These are phyloP conservation scores for Gloeostereum incarnatum DNA, from an alignment of 768 basidiomycete genomes.

Conservation along the genomic window DNA sequence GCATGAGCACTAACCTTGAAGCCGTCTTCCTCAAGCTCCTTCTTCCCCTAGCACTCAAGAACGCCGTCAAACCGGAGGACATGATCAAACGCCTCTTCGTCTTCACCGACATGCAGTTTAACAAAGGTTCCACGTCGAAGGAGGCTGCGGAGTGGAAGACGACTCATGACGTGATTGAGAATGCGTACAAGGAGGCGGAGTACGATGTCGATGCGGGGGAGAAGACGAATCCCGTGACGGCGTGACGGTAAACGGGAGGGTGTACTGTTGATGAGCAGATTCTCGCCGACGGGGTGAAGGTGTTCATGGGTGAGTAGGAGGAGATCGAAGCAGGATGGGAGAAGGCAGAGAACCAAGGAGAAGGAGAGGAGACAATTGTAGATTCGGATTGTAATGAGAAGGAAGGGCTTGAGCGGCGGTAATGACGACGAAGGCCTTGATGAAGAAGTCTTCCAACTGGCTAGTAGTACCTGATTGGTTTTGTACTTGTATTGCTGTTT, in stretches of 20 bases:
- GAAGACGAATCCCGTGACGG: slow-evolving; percentile 35
- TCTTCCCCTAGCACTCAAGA: slow-evolving; percentile 46
- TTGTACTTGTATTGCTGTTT: too few species aligned
- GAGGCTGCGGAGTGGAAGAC: slow-evolving; percentile 41
- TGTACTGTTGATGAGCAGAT: slow-evolving; percentile 63
- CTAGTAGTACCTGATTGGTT: too few species aligned
- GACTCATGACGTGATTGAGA: slow-evolving; percentile 47
- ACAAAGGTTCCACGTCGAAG: slow-evolving; percentile 19
- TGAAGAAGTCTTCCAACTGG: too few species aligned
- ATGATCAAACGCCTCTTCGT: slow-evolving; percentile 74
- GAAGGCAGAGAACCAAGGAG: too few species aligned
- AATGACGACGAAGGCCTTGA: too few species aligned
- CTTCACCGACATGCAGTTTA: slow-evolving; percentile 78
- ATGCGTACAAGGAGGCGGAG: slow-evolving; percentile 48
- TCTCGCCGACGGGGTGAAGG: slow-evolving; percentile 58
- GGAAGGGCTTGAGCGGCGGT: too few species aligned
- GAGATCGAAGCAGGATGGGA: slow-evolving; percentile 21
- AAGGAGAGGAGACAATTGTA: slow-evolving; percentile 17
- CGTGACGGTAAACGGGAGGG: slow-evolving; percentile 47
- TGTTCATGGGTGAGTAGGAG: slow-evolving; percentile 51
- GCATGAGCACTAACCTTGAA: slow-evolving; percentile 52
- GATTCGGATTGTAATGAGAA: too few species aligned
- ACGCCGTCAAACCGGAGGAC: slow-evolving; percentile 51
- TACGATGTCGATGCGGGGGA: slow-evolving; percentile 37
- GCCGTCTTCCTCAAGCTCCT: slow-evolving; percentile 58